Conservation (phyloP, 2,329 filamentous ascomycete species). For the Talaromyces sp. region DNA sequence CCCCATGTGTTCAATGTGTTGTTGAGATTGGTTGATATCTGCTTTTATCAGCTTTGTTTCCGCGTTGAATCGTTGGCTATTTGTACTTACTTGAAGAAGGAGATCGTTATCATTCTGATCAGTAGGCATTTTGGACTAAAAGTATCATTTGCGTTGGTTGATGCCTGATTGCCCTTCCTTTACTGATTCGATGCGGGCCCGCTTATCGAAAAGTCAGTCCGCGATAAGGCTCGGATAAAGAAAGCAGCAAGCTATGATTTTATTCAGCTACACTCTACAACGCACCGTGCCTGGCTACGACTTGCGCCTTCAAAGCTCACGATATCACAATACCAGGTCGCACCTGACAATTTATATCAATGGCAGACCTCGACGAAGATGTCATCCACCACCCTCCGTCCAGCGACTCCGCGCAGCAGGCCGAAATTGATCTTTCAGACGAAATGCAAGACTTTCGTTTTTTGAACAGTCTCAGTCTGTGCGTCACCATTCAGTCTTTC, state of each 20-base stretch:
- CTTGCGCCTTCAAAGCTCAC: background rate
- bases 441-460: constrained; percentile 85
- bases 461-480: constrained; percentile 56
- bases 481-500: constrained; percentile 19
- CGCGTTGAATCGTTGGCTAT: too few species aligned
- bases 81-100: constrained; percentile 4
- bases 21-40: constrained; percentile 43
- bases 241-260: background rate
- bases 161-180: background rate
- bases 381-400: constrained; percentile 31
- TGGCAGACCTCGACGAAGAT: constrained; percentile 47
- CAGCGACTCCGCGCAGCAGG: constrained; percentile 30
- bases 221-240: background rate
- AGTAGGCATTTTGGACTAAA: background rate
- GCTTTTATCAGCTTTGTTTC: too few species aligned
- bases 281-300: background rate
- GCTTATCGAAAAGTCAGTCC: constrained; percentile 2
- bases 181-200: background rate
- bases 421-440: constrained; percentile 68
- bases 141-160: background rate
- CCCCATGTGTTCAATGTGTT: constrained; percentile 42
- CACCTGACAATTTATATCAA: constrained; percentile 18
- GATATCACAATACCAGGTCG: background rate
- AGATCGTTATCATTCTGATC: background rate
- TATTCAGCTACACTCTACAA: background rate